Base-by-base conservation (phyloP, 2,329 filamentous ascomycete species). In the Apiospora koreana region DNA sequence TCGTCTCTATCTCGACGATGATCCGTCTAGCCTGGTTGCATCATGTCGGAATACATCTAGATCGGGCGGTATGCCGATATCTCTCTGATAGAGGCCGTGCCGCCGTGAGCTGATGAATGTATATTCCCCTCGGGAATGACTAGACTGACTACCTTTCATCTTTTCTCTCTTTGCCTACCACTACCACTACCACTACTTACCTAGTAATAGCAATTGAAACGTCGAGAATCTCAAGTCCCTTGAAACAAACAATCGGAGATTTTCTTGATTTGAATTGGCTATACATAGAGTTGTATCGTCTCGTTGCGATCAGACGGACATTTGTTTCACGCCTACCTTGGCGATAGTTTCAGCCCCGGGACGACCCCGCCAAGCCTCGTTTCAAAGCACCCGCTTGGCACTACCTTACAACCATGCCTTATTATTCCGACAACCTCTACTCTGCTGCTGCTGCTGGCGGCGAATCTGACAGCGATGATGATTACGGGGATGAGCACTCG, bases 371-470 rank as follows among this genome's bases (percentile, higher is more conserved):
- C 73, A 74, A 75, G 74, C 54, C 54, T 38, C 4, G 54, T 62
- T 62, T 62, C 54, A 62, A 62, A 10, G 28, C 31, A 62, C 8
- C 10, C 18, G n/a, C 54, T 9, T 35, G 31, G 31, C 54, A n/a
- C n/a, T n/a, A n/a, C 25, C 1, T 16, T 25, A 12, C 1, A 62
- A n/a, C 54, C 54, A 62, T 62, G 85, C 78, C 83, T n/a, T 84
- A 85, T 77, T 83, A 85, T 77, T 83, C 84, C 35, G 84, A 86
- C 76, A 81, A 85, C 72, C 77, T 86, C 72, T 85, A 85, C 79
- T 54, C 48, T 14, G 25, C 48, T 58, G 50, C 28, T 28, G 84
- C 83, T 71, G 80, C 78, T 72, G 75, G 77, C 68, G 81, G 77
- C 70, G 74, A 76, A 50, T 73, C 75, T 48, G 77, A 79, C 68